phyloP scores from a whole-genome alignment of 768 basidiomycete species.

The Kwoniella bestiolae region DNA sequence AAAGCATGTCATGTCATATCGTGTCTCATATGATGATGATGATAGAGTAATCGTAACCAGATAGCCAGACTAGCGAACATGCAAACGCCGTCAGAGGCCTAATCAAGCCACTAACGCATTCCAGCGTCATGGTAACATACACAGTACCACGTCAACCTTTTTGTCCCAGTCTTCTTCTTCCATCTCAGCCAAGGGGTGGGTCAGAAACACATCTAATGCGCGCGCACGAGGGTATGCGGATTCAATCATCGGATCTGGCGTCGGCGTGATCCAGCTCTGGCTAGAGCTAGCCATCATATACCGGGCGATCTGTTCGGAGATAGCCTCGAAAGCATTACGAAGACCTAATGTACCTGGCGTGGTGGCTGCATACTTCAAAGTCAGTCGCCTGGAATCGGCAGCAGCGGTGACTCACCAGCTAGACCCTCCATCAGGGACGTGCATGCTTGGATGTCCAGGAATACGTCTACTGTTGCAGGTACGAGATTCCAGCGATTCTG shows the following conservation, averaged over 20 bases:
- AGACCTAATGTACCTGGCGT: constrained; percentile 25
- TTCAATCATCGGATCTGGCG: not conserved
- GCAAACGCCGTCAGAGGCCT: not conserved
- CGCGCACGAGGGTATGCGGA: too few species aligned
- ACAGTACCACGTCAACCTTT: not conserved
- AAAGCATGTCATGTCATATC: not conserved
- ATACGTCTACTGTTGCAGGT: constrained; percentile 28
- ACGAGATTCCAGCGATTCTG: constrained; percentile 28
- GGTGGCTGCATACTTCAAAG: constrained; percentile 15
- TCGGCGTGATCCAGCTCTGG: not conserved
- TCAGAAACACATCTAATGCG: constrained; percentile 3
- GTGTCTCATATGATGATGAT: not conserved
- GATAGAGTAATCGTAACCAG: too few species aligned
- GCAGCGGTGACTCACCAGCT: constrained; percentile 23
- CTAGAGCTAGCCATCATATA: not conserved
- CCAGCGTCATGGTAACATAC: not conserved
- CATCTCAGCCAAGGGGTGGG: constrained; percentile 1
- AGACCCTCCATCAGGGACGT: constrained; percentile 26
- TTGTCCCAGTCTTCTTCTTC: constrained; percentile 4
- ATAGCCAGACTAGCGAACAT: not conserved
- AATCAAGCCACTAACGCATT: not conserved
- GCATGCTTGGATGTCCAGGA: constrained; percentile 36
- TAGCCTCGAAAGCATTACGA: constrained; percentile 17
- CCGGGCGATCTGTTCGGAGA: constrained; percentile 17
- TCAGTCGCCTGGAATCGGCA: not conserved